phyloP scores from a whole-genome alignment of 306 rosid species.

The Castanea sativa region DNA sequence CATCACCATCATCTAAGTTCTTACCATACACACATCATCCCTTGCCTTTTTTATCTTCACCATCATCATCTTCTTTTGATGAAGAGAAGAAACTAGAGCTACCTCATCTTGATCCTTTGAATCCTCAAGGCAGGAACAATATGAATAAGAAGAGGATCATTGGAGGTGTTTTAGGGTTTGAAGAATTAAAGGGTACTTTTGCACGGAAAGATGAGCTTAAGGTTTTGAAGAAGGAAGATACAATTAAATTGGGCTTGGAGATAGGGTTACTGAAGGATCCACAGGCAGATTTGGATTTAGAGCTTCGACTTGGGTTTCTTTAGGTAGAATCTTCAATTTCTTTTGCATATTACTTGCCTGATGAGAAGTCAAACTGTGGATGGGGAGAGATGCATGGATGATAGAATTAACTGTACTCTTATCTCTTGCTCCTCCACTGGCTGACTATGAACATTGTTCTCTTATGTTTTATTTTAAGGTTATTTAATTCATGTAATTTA shows the following conservation, averaged over 20 bases:
- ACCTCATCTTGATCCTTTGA: constrained; percentile 24
- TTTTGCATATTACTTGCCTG: background rate
- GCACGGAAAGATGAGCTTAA: constrained; percentile 26
- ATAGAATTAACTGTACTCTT: background rate
- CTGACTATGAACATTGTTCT: background rate
- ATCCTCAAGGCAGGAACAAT: constrained; percentile 28
- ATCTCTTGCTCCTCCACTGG: background rate
- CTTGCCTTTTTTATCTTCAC: constrained; percentile 34
- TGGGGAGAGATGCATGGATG: background rate
- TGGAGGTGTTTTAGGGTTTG: constrained; percentile 9
- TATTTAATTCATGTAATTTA: background rate
- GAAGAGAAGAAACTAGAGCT: constrained; percentile 35
- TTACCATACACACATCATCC: constrained; percentile 23
- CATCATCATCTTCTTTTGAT: constrained; percentile 29
- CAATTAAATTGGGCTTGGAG: constrained; percentile 52
- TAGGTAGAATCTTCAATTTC: constrained; percentile 24
- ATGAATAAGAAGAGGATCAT: constrained; percentile 7
- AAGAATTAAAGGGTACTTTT: constrained; percentile 21
- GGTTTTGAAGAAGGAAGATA: constrained; percentile 37
- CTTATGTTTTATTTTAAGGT: background rate
- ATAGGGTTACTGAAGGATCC: constrained; percentile 46
- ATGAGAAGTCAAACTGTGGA: background rate
- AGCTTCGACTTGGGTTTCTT: constrained; percentile 65
- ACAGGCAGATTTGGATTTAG: constrained; percentile 72
- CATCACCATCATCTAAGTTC: constrained; percentile 24